Base-by-base conservation (phyloP, 2,329 filamentous ascomycete genomes). In the Trichoderma afroharzianum region DNA sequence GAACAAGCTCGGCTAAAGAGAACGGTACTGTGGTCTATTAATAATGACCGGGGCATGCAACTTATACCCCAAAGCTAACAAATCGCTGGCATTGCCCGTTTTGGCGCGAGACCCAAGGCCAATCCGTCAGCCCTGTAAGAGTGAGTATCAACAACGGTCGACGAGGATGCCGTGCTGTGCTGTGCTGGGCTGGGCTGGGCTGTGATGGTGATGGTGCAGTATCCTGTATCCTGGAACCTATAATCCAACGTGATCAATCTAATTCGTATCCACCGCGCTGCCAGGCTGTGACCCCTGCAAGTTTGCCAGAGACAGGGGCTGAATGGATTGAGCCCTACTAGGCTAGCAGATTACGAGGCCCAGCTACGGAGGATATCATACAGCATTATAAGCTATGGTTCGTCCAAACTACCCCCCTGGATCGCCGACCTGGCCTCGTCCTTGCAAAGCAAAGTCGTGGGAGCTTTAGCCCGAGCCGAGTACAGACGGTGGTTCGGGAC, bases 221-320 rank as follows among this genome's bases (percentile, higher is more conserved):
- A 21, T 24, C 57, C 32, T 33, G 18, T 59, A 30, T 21, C 24
- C 36, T 18, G 61, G 36, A 30, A 39, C 24, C 33, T 47, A 63
- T 63, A 50, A 63, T 63, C 61, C 61, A 63, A 63, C 61, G 61
- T 63, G 61, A 63, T 63, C 36, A 63, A 36, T 63, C 24, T 63
- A 43, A 63, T 28, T 24, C 33, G 59, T 63, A 63, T 63, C 59
- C 59, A 63, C 61, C 36, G 47, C 18, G n/a, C 47, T 14, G 24
- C 11, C 30, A 33, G 61, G 36, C 59, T 39, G 24, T 50, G 24
- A 47, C 15, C 36, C 61, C 61, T 43, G 39, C 39, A 43, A 43
- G 39, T 43, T 33, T 59, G 57, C 32, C 28, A 59, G 57, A 59
- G 30, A 32, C 57, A 59, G 57, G 57, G 57, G 57, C 57, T 59